Conservation (phyloP, 352 stramenopile genomes). For the Phytophthora ramorum region DNA sequence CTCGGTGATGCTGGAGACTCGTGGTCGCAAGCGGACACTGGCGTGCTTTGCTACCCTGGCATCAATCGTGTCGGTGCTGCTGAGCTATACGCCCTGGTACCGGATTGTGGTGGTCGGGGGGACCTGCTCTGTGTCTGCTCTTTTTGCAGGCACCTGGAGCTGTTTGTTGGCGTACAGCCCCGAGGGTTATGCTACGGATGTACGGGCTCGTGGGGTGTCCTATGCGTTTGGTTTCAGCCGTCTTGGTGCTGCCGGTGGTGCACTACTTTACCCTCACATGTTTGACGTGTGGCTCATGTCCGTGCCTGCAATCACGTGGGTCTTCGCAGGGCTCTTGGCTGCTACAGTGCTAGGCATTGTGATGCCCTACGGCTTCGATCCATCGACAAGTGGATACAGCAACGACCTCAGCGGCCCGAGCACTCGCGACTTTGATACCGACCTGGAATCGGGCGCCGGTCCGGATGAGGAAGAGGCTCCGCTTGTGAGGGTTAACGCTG, state of each 20-base stretch:
- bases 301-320: conserved; percentile 33
- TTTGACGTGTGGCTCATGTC: conserved; percentile 45
- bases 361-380: conserved; percentile 25
- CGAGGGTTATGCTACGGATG: conserved; percentile 19
- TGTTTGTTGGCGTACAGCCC: conserved; percentile 34
- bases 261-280: conserved; percentile 40
- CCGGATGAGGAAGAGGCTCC: not conserved
- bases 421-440: conserved; percentile 10
- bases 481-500: conserved; percentile 2
- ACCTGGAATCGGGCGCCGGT: conserved; percentile 13
- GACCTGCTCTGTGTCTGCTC: conserved; percentile 21
- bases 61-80: conserved; percentile 15
- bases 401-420: not conserved
- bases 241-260: conserved; percentile 22
- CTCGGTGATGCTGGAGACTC: conserved; percentile 22
- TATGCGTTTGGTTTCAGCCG: conserved; percentile 37
- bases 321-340: conserved; percentile 32
- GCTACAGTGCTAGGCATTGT: conserved; percentile 25
- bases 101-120: conserved; percentile 22
- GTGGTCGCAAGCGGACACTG: conserved; percentile 29
- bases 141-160: conserved; percentile 31
- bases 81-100: conserved; percentile 43
- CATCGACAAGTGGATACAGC: not conserved
- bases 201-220: conserved; percentile 30
- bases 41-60: conserved; percentile 12